Conservation (phyloP, 805 yeast species). For the Ascoidea asiatica region DNA sequence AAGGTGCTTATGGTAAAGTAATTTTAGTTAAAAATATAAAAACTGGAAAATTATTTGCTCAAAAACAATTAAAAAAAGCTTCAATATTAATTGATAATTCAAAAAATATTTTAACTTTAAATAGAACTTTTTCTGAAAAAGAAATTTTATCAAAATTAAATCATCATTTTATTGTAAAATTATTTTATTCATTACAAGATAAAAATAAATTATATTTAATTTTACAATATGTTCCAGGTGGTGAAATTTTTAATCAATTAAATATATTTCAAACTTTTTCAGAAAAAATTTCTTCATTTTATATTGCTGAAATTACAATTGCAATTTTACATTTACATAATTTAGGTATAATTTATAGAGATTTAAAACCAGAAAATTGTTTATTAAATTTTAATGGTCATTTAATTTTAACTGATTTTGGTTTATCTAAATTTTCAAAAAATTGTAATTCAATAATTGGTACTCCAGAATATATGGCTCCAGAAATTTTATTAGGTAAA, state of each 20-base stretch:
- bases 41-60: constrained; percentile 64
- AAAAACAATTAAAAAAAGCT: constrained; percentile 76
- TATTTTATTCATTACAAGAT: constrained; percentile 79
- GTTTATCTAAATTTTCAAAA: constrained; percentile 48
- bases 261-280: constrained; percentile 27
- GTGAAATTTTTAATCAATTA: constrained; percentile 59
- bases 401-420: constrained; percentile 75
- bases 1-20: constrained; percentile 86
- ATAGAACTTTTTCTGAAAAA: constrained; percentile 66
- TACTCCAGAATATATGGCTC: constrained; percentile 82
- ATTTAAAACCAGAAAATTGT: constrained; percentile 84
- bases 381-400: constrained; percentile 68
- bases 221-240: constrained; percentile 78
- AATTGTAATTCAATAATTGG: constrained; percentile 51
- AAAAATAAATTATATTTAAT: constrained; percentile 58
- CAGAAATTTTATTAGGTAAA: constrained; percentile 70
- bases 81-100: constrained; percentile 44
- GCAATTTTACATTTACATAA: constrained; percentile 67
- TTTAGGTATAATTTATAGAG: constrained; percentile 77
- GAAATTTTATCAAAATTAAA: constrained; percentile 56
- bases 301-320: constrained; percentile 67
- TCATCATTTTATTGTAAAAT: constrained; percentile 72
- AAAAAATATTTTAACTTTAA: constrained; percentile 2
- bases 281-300: constrained; percentile 62
- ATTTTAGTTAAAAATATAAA: constrained; percentile 53